Base-by-base conservation (phyloP, 1,284 basidiomycete genomes). In the Tetrapyrgos nigripes region DNA sequence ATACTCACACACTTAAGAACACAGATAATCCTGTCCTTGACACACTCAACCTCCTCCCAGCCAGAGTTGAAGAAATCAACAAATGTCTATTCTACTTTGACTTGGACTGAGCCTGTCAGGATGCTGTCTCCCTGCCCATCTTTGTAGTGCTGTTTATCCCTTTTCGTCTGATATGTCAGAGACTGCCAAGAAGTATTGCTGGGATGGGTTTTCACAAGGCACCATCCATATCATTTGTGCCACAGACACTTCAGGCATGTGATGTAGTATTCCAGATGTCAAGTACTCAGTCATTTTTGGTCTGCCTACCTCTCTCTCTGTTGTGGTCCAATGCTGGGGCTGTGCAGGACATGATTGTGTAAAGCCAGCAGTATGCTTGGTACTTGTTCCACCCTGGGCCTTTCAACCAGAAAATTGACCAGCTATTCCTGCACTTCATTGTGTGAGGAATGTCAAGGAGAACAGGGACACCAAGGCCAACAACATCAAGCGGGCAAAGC, bases 281-380 rank as follows among this genome's bases (percentile, higher is more conserved):
- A 37, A 62, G 13, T 59, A 61, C 40, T 58, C 61, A 3, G 60
- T 63, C 3, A 55, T 66, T n/a, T 40, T 40, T 17, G 37, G 37
- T n/a, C 24, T 57, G 11, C 59, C 55, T 4, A 37, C 53, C 26
- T 56, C 62, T 3, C 57, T 66, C 13, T 47, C 60, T 8, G 60
- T 59, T 9, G 37, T 68, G 3, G 52, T 57, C 10, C 66, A 68
- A 55, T 56, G 65, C 10, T 68, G 66, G 66, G 66, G 66, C 3
- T 64, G 62, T n/a, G 59, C 53, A 2, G 65, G 57, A 24, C 47
- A 62, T 2, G 52, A 48, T 57, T 49, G n/a, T 49, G 49, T 35
- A 55, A 55, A 14, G 49, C 27, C 48, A 1, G 63, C 56, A 4
- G 55, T 58, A 1, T 68, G 66, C 49, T 19, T 66, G 8, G 52